phyloP scores from a whole-genome alignment of 1,139 yeast genomes.

The Hanseniaspora gamundiae region DNA sequence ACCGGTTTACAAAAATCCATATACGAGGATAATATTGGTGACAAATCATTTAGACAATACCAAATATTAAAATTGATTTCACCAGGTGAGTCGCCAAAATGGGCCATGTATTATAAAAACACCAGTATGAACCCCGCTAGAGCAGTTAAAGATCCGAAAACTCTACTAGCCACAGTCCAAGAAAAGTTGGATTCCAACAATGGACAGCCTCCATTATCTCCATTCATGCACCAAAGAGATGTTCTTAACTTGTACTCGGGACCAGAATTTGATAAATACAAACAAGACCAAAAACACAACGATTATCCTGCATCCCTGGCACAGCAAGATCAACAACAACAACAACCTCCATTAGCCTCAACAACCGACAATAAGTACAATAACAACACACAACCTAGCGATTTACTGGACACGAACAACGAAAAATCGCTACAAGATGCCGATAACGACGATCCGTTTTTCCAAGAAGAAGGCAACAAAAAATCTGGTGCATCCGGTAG shows the following conservation, averaged over 20 bases:
- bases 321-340: background rate
- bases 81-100: constrained; percentile 25
- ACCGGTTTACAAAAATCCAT: constrained; percentile 11
- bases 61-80: constrained; percentile 26
- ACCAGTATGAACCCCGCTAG: constrained; percentile 28
- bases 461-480: constrained; percentile 1
- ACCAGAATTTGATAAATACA: background rate
- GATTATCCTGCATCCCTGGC: background rate
- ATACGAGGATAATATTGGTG: background rate
- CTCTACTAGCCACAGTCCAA: constrained; percentile 19
- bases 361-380: too few species aligned
- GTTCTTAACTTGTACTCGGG: constrained; percentile 21
- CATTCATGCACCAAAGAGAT: constrained; percentile 25
- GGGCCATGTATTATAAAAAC: constrained; percentile 28
- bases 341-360: background rate
- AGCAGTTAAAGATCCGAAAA: constrained; percentile 28
- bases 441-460: constrained; percentile 5
- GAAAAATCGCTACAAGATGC: background rate
- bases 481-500: background rate
- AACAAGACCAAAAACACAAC: background rate
- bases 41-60: constrained; percentile 21
- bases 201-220: constrained; percentile 7
- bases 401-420: background rate
- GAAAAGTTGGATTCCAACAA: constrained; percentile 12
- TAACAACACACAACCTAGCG: too few species aligned